These are phyloP conservation scores for Meira nashicola DNA, from an alignment of 1,284 basidiomycete species.

Conservation along the genomic window DNA sequence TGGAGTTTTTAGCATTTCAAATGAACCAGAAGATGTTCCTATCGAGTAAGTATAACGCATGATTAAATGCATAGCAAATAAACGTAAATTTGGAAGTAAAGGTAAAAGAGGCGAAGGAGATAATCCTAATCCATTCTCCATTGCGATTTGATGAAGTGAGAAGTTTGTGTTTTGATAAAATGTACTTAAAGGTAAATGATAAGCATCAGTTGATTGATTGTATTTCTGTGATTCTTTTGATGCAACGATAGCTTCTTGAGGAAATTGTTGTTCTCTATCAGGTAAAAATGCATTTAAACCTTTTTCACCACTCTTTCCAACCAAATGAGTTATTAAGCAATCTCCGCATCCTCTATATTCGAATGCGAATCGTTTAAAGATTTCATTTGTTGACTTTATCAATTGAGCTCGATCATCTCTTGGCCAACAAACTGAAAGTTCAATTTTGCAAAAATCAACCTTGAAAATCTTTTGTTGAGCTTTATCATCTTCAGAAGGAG, in stretches of 20 bases:
- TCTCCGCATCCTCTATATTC: conserved; percentile 1
- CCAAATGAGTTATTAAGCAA: conserved; percentile 4
- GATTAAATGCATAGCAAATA: neutral
- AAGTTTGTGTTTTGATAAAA: neutral
- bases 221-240: neutral
- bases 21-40: neutral
- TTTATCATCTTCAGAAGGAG: neutral
- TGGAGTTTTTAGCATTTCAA: neutral
- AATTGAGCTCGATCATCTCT: neutral
- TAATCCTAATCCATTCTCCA: too few relatives aligned
- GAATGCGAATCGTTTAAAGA: conserved; percentile 6
- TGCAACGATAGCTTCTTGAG: neutral
- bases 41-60: neutral
- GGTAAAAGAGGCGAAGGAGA: neutral
- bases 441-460: neutral
- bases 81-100: neutral
- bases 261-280: neutral
- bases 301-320: neutral
- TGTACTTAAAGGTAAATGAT: neutral
- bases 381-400: neutral
- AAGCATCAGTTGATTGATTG: too few relatives aligned
- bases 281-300: neutral
- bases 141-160: neutral
- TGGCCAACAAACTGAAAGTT: neutral
- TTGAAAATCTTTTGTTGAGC: neutral